Percentiles rank a stretch among this genome's conserved stretches.
Evolutionary conservation across 129 eudicot genomes (phyloP).

Genomic region (Pseudognaphalium luteoalbum): DNA sequence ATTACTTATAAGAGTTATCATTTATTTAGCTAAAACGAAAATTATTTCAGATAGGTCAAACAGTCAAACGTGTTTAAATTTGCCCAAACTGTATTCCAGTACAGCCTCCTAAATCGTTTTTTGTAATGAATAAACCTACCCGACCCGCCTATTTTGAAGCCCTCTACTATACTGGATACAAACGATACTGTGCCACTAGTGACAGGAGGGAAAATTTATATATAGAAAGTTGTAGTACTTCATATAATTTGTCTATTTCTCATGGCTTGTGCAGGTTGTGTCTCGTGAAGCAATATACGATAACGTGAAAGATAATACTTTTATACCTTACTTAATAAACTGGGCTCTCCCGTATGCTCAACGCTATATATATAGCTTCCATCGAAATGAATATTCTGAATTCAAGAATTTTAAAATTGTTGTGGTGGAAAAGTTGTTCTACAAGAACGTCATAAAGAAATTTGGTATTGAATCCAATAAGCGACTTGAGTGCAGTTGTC

Average conservation of each 20-base stretch:
- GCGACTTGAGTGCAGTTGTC: constrained; percentile 56
- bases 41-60: too few species aligned
- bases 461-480: constrained; percentile 47
- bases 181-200: too few species aligned
- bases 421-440: constrained; percentile 71
- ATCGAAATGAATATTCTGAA: constrained; percentile 54
- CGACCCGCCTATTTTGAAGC: too few species aligned
- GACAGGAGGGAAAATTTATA: too few species aligned
- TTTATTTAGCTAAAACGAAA: too few species aligned
- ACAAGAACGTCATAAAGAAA: constrained; percentile 52
- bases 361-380: constrained; percentile 55
- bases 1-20: too few species aligned
- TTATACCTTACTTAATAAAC: constrained; percentile 46
- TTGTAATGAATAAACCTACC: too few species aligned
- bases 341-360: constrained; percentile 88
- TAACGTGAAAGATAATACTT: constrained; percentile 51
- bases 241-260: not conserved
- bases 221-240: too few species aligned
- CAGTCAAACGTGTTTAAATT: too few species aligned
- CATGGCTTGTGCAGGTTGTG: constrained; percentile 49
- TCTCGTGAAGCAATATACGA: constrained; percentile 69
- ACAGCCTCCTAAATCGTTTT: too few species aligned
- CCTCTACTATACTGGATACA: too few species aligned
- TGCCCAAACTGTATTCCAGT: too few species aligned
- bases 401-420: constrained; percentile 44